Evolutionary conservation across 805 yeast species (phyloP), one percentile per base, ranked within the genome.

Genomic region (Clavispora vitiphila): DNA sequence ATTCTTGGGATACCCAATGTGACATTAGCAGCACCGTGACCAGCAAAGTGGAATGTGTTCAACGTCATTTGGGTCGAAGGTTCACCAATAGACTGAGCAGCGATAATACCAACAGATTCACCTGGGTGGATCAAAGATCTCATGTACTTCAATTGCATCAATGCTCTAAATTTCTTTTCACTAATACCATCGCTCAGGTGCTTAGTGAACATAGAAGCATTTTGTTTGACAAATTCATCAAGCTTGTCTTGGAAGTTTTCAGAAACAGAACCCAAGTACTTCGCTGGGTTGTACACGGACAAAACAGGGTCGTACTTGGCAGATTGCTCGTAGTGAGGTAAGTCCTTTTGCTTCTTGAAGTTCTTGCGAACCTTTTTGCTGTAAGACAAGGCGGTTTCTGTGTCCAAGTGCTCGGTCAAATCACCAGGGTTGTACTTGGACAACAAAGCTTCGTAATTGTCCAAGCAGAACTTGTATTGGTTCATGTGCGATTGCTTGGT

Each of bases 1-100:
- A 93, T 82, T 80, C 99, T 96, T 32, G 99, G 99, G 61, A 93
- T 93, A 85, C 99, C 99, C 57, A 93, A 76, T 0, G 99, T 93
- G 50, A 93, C 99, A 68, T 93, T 93, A 35, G 99, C 99, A 44
- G 99, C 99, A 80, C 99, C 99, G 71, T 95, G 99, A 64, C 99
- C 99, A 56, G 99, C 99, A 60, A 93, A 93, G 74, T 93, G 96
- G 87, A 87, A 87, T 36, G 96, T 87, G 65, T 87, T 87, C 58
- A 87, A 78, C 14, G 99, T 93, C 99, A 93, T 93, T 72, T 93
- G 99, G 3, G 99, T 93, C 4, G 97, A 88, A 39, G 99, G 99
- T 68, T 93, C 99, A 69, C 99, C 99, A 63, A 93, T 83, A 41
- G 97, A 89, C 69, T 93, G 98, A 18, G 97, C 85, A 7, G 99